Evolutionary conservation across 2,329 filamentous ascomycete species (phyloP).

Genomic region (Corinectria fuckeliana): DNA sequence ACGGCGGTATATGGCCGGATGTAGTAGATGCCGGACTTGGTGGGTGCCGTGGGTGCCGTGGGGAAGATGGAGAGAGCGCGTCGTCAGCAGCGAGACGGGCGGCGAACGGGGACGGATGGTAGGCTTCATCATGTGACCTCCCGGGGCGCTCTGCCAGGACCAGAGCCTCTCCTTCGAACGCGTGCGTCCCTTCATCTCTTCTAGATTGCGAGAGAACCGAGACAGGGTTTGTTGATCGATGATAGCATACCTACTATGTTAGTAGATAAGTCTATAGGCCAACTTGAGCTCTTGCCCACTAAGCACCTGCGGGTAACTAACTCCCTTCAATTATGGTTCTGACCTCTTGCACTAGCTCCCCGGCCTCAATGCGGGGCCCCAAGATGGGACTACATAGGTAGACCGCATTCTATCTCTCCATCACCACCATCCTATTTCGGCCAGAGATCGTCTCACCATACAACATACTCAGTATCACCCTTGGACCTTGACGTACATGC

Average conservation of each 20-base stretch:
- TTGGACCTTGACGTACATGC: no score
- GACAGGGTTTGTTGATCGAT: neutral
- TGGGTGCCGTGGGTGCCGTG: neutral
- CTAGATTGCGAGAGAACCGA: no score
- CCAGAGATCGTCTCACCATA: neutral
- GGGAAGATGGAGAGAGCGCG: neutral
- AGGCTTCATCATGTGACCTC: neutral
- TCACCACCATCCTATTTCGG: neutral
- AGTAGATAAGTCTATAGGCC: no score
- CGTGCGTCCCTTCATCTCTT: no score
- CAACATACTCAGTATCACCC: no score
- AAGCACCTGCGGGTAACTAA: no score
- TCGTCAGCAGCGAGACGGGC: neutral
- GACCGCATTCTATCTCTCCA: neutral
- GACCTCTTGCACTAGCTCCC: neutral
- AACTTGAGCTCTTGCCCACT: no score
- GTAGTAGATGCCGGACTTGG: neutral
- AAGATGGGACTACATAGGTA: neutral
- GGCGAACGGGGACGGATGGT: neutral
- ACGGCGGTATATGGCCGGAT: neutral
- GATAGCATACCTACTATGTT: no score
- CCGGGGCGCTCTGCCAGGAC: neutral
- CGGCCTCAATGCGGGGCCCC: neutral
- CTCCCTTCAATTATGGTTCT: neutral
- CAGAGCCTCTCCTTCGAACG: neutral